Conservation (phyloP, 2,329 filamentous ascomycete species). For the Fusarium brachygibbosum region DNA sequence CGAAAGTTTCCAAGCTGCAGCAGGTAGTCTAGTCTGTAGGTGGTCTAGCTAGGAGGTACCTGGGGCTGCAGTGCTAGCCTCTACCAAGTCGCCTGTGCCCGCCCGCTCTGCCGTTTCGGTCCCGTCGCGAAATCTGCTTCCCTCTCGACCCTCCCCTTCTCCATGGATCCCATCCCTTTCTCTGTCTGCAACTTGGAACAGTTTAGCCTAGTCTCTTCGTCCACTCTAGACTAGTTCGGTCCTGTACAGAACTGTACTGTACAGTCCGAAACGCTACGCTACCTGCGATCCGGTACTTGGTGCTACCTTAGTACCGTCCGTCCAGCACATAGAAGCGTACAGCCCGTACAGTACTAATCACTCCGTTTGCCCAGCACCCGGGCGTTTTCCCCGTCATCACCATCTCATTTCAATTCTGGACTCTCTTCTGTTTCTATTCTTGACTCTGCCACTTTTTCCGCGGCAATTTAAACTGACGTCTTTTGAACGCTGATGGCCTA, state of each 20-base stretch:
- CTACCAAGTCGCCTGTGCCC: conserved; percentile 32
- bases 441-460: conserved; percentile 24
- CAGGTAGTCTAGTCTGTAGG: neutral
- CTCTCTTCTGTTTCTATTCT: conserved; percentile 37
- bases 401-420: conserved; percentile 41
- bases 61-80: conserved; percentile 4
- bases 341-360: conserved; percentile 10
- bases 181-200: conserved; percentile 38
- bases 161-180: conserved; percentile 31
- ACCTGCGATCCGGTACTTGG: conserved; percentile 29
- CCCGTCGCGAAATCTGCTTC: conserved; percentile 44
- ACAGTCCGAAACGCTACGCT: conserved; percentile 9
- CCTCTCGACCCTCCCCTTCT: conserved; percentile 5
- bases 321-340: conserved; percentile 6
- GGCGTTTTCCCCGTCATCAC: conserved; percentile 38
- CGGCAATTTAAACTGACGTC: conserved; percentile 21
- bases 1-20: conserved; percentile 16
- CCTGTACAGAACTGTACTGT: conserved; percentile 2
- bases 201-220: conserved; percentile 15
- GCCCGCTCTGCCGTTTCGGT: conserved; percentile 31
- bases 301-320: conserved; percentile 8
- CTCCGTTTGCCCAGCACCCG: conserved; percentile 14
- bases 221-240: conserved; percentile 2
- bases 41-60: conserved; percentile 8
- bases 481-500: conserved; percentile 53